These are phyloP conservation scores for Taphrina communis DNA, from an alignment of 1,139 yeast genomes.

Conservation along the genomic window DNA sequence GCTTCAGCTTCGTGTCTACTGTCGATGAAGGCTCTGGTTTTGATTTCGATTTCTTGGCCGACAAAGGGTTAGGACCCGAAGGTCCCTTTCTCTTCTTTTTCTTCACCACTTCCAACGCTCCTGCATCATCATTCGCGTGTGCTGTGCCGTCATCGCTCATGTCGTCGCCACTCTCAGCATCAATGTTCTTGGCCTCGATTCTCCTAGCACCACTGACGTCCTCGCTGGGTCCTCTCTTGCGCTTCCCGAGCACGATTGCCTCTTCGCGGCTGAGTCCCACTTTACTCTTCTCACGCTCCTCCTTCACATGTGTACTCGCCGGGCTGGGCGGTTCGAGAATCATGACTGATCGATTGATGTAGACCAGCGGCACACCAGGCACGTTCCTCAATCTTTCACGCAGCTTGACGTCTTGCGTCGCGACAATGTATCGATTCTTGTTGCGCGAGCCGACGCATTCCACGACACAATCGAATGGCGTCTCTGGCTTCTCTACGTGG, in stretches of 20 bases:
- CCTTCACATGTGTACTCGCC: slow-evolving; percentile 66
- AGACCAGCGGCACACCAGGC: slow-evolving; percentile 89
- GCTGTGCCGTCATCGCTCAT: neutral
- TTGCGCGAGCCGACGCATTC: slow-evolving; percentile 76
- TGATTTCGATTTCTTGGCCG: slow-evolving; percentile 45
- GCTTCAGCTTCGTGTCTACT: neutral
- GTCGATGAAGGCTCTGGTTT: slow-evolving; percentile 50
- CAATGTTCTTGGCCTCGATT: neutral
- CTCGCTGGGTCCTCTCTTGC: slow-evolving; percentile 25
- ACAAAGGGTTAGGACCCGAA: slow-evolving; percentile 43
- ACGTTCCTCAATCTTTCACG: slow-evolving; percentile 70
- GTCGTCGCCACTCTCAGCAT: slow-evolving; percentile 17
- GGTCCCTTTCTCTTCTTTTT: slow-evolving; percentile 36
- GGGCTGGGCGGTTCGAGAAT: slow-evolving; percentile 91
- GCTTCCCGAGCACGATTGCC: slow-evolving; percentile 33
- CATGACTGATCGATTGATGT: slow-evolving; percentile 89
- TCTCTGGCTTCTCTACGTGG: slow-evolving; percentile 57
- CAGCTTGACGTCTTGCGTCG: slow-evolving; percentile 75
- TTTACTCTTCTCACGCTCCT: slow-evolving; percentile 65
- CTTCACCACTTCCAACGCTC: neutral
- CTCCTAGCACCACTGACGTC: neutral
- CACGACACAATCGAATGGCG: slow-evolving; percentile 77
- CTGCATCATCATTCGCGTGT: neutral
- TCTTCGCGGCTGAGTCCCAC: slow-evolving; percentile 51
- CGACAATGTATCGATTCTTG: slow-evolving; percentile 88